Evolutionary conservation across 495 filamentous ascomycete species (phyloP), one percentile per base, ranked within the genome.

Genomic region (Lichenothelia convexa): DNA sequence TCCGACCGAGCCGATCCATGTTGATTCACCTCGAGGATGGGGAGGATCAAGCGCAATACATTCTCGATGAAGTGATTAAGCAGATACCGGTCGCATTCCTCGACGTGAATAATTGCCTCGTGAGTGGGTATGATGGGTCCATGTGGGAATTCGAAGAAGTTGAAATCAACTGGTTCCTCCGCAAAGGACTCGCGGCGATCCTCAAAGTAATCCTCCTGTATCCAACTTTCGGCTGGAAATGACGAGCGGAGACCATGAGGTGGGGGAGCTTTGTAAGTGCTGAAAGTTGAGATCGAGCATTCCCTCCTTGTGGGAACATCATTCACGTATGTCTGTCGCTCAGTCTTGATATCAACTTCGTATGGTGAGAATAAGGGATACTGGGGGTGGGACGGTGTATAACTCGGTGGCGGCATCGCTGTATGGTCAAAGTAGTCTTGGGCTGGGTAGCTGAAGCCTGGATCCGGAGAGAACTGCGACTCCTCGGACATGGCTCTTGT

Each of bases 281-380:
- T 89, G 63, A 91, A 93, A 11, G 82, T 91, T 0, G 83, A 86
- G 13, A 78, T 71, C 4, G 78, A 75, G 3, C 82, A 89, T 49
- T 94, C 83, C 36, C 78, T 65, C 15, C 84, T 64, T 13, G 82
- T 73, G 2, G 78, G 82, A 33, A 93, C 67, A 54, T 92, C 82
- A 46, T 94, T 83, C 50, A 97, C 72, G 54, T 81, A 95, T 58
- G 84, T 87, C 51, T 95, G 84, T 43, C 85, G 70, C 57, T 93
- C 84, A 1, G 89, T 94, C 65, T 80, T 85, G 60, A 94, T 78
- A 54, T 97, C 89, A 41, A 94, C 76, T 53, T 94, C 87, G 51
- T 91, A 94, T 0, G 84, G 82, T 13, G 75, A 67, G 58, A 70
- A 75, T 34, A 56, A 45, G 9, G 31, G 31, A 18, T 33, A 33